Evolutionary conservation across 352 stramenopile genomes (phyloP).

Genomic region (Pythium periplocum): DNA sequence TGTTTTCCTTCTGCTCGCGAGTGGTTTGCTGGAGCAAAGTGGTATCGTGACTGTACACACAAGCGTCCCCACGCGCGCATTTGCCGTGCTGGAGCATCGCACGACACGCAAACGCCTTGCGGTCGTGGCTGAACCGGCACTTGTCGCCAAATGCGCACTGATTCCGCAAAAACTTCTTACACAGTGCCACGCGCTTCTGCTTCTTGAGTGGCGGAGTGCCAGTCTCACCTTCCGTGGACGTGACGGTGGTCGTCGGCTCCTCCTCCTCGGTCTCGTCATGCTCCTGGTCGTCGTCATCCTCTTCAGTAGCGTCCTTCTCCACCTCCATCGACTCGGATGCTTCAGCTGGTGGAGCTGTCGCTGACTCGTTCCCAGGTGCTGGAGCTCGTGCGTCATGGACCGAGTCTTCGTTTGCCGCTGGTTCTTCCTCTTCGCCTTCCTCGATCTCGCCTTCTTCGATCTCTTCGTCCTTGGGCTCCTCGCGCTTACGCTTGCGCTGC

Average conservation of each 20-base stretch:
- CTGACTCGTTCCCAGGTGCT: no score
- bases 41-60: conserved; percentile 55
- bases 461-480: conserved; percentile 21
- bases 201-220: conserved; percentile 28
- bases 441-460: conserved; percentile 63
- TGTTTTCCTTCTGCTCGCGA: conserved; percentile 23
- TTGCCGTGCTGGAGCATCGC: conserved; percentile 46
- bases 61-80: conserved; percentile 52
- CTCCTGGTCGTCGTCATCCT: conserved; percentile 10
- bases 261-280: background rate
- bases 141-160: conserved; percentile 50
- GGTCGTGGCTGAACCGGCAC: conserved; percentile 75
- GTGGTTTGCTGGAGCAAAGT: conserved; percentile 23
- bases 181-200: conserved; percentile 39
- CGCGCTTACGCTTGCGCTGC: conserved; percentile 44
- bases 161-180: conserved; percentile 62
- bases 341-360: no score
- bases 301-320: conserved; percentile 7
- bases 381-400: no score
- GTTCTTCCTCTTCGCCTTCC: conserved; percentile 14
- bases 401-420: no score
- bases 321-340: background rate
- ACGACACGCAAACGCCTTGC: conserved; percentile 50
- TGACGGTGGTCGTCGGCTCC: background rate
- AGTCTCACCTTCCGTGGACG: conserved; percentile 3